These are phyloP conservation scores for Ascocoryne sarcoides DNA, from an alignment of 2,329 filamentous ascomycete species.

Conservation along the genomic window DNA sequence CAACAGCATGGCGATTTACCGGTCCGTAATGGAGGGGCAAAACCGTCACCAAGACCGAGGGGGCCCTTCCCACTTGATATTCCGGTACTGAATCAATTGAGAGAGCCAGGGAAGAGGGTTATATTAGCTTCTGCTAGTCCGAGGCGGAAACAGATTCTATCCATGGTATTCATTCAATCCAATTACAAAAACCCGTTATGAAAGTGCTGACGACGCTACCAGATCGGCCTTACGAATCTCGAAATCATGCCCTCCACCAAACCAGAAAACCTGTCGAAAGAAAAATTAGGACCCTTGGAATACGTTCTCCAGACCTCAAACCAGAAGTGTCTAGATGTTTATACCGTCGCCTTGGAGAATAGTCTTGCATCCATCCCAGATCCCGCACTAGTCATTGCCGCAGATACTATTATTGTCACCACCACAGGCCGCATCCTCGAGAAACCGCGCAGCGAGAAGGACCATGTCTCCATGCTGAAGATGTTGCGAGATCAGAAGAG, in stretches of 20 bases:
- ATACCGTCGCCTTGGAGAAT: conserved; percentile 32
- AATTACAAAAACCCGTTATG: not conserved
- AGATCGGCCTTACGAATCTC: conserved; percentile 73
- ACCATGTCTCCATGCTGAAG: conserved; percentile 79
- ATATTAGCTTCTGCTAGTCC: conserved; percentile 89
- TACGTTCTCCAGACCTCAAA: conserved; percentile 85
- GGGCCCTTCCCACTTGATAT: conserved; percentile 64
- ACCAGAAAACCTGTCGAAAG: conserved; percentile 79
- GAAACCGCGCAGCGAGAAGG: conserved; percentile 74
- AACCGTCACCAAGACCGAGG: conserved; percentile 18
- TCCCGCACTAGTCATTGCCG: conserved; percentile 76
- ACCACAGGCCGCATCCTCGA: conserved; percentile 72
- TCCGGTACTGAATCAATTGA: conserved; percentile 68
- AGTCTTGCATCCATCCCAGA: conserved; percentile 41
- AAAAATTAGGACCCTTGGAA: conserved; percentile 65
- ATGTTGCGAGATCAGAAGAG: conserved; percentile 65
- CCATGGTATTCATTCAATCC: conserved; percentile 42
- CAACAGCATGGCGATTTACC: too few species aligned
- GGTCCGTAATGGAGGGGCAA: too few species aligned
- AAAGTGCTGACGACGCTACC: too few species aligned
- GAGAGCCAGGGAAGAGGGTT: conserved; percentile 68
- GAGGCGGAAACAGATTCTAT: conserved; percentile 70
- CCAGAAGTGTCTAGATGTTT: conserved; percentile 70
- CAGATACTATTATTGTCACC: conserved; percentile 83
- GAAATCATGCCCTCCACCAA: conserved; percentile 78